Percentiles rank a stretch among this genome's conserved stretches.
Evolutionary conservation across 1,284 basidiomycete genomes (phyloP).

Genomic region (Papiliotrema terrestris): DNA sequence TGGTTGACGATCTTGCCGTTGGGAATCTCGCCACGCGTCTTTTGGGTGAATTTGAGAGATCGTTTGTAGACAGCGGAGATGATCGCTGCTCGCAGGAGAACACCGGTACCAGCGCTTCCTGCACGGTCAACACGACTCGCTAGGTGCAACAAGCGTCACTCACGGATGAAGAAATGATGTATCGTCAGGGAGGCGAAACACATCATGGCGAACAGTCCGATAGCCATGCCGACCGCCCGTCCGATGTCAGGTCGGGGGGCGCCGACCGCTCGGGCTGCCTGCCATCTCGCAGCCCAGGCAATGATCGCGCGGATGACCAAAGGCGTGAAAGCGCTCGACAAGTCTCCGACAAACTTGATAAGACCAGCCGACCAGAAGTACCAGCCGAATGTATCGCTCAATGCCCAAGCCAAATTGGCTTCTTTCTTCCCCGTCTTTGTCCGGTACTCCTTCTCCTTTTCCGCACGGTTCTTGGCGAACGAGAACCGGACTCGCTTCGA

Average conservation of each 20-base stretch:
- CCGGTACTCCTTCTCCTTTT: slow-evolving; percentile 36
- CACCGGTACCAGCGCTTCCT: slow-evolving; percentile 66
- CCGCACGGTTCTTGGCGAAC: slow-evolving; percentile 27
- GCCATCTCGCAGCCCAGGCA: slow-evolving; percentile 66
- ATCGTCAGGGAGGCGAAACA: slow-evolving; percentile 64
- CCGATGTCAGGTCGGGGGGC: slow-evolving; percentile 58
- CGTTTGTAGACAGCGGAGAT: slow-evolving; percentile 84
- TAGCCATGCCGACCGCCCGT: slow-evolving; percentile 67
- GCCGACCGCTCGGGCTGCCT: slow-evolving; percentile 52
- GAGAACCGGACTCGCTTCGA: slow-evolving; percentile 27
- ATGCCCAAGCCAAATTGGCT: slow-evolving; percentile 67
- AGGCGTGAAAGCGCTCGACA: slow-evolving; percentile 68
- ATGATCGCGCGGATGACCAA: slow-evolving; percentile 78
- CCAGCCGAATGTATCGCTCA: slow-evolving; percentile 77
- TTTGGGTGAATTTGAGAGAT: slow-evolving; percentile 71
- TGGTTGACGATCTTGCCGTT: slow-evolving; percentile 77
- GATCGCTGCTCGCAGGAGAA: slow-evolving; percentile 77
- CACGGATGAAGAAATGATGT: slow-evolving; percentile 63
- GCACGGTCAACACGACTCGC: neutral
- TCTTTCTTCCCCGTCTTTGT: slow-evolving; percentile 59
- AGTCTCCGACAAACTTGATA: slow-evolving; percentile 71
- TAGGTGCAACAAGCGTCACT: slow-evolving; percentile 5
- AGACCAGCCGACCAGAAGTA: slow-evolving; percentile 78
- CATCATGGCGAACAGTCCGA: slow-evolving; percentile 69
- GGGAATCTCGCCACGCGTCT: slow-evolving; percentile 74